These are phyloP conservation scores for Emergomyces pasteurianus DNA, from an alignment of 2,329 filamentous ascomycete species.

Conservation along the genomic window DNA sequence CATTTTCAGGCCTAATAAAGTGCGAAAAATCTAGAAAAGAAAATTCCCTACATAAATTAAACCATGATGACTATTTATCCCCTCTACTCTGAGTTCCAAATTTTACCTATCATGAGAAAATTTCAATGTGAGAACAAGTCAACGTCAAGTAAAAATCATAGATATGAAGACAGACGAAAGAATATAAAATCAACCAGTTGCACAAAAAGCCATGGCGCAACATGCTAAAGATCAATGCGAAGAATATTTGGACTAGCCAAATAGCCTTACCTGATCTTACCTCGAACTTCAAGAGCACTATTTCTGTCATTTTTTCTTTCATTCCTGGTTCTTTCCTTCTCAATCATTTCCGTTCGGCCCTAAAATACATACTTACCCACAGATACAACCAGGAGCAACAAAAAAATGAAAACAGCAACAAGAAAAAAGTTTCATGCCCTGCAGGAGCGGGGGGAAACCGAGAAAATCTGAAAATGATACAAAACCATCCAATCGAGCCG, in stretches of 20 bases:
- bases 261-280: conserved; percentile 35
- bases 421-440: not conserved
- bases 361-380: conserved; percentile 36
- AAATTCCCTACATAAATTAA: not conserved
- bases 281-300: conserved; percentile 10
- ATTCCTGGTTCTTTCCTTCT: conserved; percentile 3
- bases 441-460: not conserved
- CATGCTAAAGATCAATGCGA: conserved; percentile 10
- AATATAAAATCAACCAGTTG: not conserved
- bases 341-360: conserved; percentile 7
- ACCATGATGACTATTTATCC: not conserved
- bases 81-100: not conserved
- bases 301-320: not conserved
- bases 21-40: not conserved
- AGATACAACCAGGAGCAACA: conserved; percentile 20
- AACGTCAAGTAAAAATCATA: not conserved
- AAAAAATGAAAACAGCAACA: conserved; percentile 21
- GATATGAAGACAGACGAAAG: not conserved
- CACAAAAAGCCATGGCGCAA: conserved; percentile 3
- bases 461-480: conserved; percentile 1
- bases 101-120: not conserved
- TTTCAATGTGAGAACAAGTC: not conserved
- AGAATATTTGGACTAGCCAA: conserved; percentile 11
- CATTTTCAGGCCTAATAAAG: not conserved
- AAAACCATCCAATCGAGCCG: conserved; percentile 1